phyloP scores from a whole-genome alignment of 495 filamentous ascomycete species.

The Xylaria venustula region DNA sequence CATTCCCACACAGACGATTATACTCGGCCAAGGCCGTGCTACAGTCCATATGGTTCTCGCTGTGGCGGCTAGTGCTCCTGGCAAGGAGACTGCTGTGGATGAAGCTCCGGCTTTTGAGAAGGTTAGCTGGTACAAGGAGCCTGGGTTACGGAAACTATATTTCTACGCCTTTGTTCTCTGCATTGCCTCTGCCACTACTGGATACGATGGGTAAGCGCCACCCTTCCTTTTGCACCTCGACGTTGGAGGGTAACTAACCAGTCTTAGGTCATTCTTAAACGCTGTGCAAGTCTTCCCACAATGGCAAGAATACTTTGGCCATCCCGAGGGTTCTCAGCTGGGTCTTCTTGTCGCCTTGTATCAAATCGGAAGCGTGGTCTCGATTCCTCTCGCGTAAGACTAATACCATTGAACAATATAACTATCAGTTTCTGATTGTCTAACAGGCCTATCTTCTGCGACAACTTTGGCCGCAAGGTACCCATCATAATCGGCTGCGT shows the following conservation, averaged over 20 bases:
- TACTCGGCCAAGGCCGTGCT: neutral
- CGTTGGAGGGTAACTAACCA: slow-evolving; percentile 11
- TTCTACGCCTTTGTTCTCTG: slow-evolving; percentile 57
- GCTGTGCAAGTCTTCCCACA: slow-evolving; percentile 50
- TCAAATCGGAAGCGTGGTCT: slow-evolving; percentile 63
- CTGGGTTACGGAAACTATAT: slow-evolving; percentile 61
- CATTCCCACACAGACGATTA: neutral
- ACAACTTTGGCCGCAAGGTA: slow-evolving; percentile 59
- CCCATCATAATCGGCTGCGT: slow-evolving; percentile 61
- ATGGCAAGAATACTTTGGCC: slow-evolving; percentile 50
- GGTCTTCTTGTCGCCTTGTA: slow-evolving; percentile 69
- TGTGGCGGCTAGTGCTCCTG: slow-evolving; percentile 18
- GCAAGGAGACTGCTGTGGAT: slow-evolving; percentile 43
- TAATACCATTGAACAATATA: neutral
- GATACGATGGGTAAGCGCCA: slow-evolving; percentile 61
- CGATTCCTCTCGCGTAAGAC: slow-evolving; percentile 62
- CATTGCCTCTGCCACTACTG: slow-evolving; percentile 61
- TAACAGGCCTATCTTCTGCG: slow-evolving; percentile 56
- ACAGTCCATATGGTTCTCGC: slow-evolving; percentile 13
- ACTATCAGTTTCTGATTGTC: slow-evolving; percentile 19
- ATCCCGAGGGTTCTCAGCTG: slow-evolving; percentile 52
- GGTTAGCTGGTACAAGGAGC: slow-evolving; percentile 59
- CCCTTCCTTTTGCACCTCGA: neutral
- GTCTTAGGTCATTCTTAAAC: slow-evolving; percentile 53
- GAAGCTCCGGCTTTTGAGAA: slow-evolving; percentile 58